Evolutionary conservation across 2,329 filamentous ascomycete genomes (phyloP).

Genomic region (Aquanectria penicillioides): DNA sequence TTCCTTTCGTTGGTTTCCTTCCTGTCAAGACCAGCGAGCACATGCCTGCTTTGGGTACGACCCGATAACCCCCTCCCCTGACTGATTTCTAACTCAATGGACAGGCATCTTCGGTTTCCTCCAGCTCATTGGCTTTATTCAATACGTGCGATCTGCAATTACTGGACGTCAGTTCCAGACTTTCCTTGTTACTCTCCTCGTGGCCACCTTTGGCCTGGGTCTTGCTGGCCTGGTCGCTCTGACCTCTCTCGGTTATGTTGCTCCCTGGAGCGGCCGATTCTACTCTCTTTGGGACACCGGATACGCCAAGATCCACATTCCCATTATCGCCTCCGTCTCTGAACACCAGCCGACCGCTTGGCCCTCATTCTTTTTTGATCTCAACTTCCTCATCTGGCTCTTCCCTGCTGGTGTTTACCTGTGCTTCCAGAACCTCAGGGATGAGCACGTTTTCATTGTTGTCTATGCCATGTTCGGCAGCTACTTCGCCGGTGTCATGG

Average conservation of each 20-base stretch:
- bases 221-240: constrained; percentile 83
- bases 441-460: constrained; percentile 98
- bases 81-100: constrained; percentile 18
- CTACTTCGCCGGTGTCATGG: constrained; percentile 99
- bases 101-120: constrained; percentile 93
- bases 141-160: constrained; percentile 88
- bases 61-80: not conserved
- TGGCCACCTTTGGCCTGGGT: constrained; percentile 77
- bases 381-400: constrained; percentile 98
- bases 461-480: constrained; percentile 97
- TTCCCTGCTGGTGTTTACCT: constrained; percentile 99
- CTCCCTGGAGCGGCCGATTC: constrained; percentile 97
- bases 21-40: constrained; percentile 97
- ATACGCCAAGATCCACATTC: constrained; percentile 99
- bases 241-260: constrained; percentile 89
- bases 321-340: constrained; percentile 99
- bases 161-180: constrained; percentile 95
- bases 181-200: constrained; percentile 80
- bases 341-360: constrained; percentile 99
- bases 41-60: constrained; percentile 89
- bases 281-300: constrained; percentile 99
- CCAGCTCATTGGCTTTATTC: constrained; percentile 91
- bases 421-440: constrained; percentile 92
- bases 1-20: constrained; percentile 97
- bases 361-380: constrained; percentile 99